Percentiles rank a stretch among this genome's conserved stretches.
Conservation (phyloP, 768 basidiomycete species). For the Trametes cingulata region DNA sequence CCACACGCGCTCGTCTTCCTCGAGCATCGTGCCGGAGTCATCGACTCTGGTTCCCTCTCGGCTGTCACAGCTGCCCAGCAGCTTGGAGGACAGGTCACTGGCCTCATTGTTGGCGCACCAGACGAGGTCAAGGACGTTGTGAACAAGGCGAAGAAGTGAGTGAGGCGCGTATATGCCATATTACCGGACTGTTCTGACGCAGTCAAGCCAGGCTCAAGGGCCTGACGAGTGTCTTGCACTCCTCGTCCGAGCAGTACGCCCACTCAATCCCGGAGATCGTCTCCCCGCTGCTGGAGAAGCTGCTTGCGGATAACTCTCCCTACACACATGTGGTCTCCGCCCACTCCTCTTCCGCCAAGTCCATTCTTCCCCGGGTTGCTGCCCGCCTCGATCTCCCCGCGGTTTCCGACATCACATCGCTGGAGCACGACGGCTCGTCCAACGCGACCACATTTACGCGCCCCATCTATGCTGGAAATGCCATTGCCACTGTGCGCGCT, state of each 20-base stretch:
- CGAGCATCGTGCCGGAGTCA: constrained; percentile 79
- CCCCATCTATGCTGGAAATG: constrained; percentile 97
- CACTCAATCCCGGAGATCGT: constrained; percentile 73
- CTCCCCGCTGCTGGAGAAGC: constrained; percentile 77
- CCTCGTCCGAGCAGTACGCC: constrained; percentile 68
- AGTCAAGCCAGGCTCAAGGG: constrained; percentile 58
- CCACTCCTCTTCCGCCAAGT: constrained; percentile 91
- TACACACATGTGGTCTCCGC: constrained; percentile 93
- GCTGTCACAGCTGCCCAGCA: constrained; percentile 89
- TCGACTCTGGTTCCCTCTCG: constrained; percentile 84
- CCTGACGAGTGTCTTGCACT: constrained; percentile 65
- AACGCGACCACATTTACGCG: constrained; percentile 86
- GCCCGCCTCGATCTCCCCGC: constrained; percentile 88
- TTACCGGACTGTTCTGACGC: not conserved
- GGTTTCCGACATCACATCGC: constrained; percentile 85
- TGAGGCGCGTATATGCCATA: not conserved
- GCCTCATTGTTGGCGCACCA: constrained; percentile 68
- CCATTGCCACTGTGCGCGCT: constrained; percentile 88
- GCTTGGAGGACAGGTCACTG: constrained; percentile 85
- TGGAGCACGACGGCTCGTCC: constrained; percentile 69
- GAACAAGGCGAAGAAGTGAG: constrained; percentile 80
- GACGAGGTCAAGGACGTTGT: constrained; percentile 67
- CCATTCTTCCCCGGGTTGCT: constrained; percentile 89
- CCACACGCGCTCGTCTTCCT: constrained; percentile 86
- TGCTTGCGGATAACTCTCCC: constrained; percentile 59